Evolutionary conservation across 1,284 basidiomycete genomes (phyloP), one percentile per base, ranked within the genome.

Genomic region (Cystobasidiaceae sp.): DNA sequence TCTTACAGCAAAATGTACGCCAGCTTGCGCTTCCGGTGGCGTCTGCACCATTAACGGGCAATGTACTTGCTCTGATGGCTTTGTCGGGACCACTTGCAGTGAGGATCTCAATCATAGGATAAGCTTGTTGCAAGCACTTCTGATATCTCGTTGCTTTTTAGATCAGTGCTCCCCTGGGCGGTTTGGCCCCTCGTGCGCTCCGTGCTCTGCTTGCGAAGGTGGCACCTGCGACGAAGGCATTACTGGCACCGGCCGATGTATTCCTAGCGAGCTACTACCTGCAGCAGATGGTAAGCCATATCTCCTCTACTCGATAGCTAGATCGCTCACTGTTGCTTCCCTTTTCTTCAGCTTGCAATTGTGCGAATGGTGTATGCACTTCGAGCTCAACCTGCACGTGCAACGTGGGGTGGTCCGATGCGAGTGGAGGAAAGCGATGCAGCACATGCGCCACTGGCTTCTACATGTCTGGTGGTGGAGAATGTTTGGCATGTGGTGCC

Each of bases 401-500:
- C 72, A 86, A 86, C 70, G 74, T 84, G 0, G 89, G 89, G 0
- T 91, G 87, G 86, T 83, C 82, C 1, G 82, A 82, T 0, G 84
- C 79, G 49, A 87, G 76, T 51, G 72, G 82, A 81, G 66, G 70
- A 1, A 57, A 69, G 27, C 70, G 69, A 43, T 91, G 89, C 74
- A 83, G 86, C 11, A 79, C 83, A 54, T 91, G 89, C 73, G 81
- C 82, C 1, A 69, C 80, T 15, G 89, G 89, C 0, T 91, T 88
- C 77, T 90, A 87, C 79, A 79, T 85, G 56, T 81, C 81, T 51
- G 81, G 82, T 0, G 82, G 78, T 8, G 88, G 88, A 1, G 83
- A 86, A 71, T 91, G 89, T 73, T 80, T 84, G n/a, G 86, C 86
- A 48, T 91, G 89, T 75, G 78, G 83, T 49, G 78, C 86, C 0